phyloP scores from a whole-genome alignment of 768 basidiomycete genomes.

The Leccinum subtestaceum region DNA sequence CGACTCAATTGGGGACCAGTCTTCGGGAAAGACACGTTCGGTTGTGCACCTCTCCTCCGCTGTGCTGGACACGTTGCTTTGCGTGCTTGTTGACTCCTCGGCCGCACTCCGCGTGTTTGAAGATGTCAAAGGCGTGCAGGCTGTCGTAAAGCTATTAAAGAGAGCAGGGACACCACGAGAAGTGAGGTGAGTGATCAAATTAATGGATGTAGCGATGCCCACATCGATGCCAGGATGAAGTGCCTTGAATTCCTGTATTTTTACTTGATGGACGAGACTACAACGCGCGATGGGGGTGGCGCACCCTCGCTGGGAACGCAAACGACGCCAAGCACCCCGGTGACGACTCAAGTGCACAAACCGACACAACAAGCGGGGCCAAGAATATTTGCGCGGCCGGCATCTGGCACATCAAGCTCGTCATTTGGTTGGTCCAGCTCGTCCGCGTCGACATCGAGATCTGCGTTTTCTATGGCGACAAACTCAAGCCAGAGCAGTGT shows the following conservation, averaged over 20 bases:
- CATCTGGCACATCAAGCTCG: constrained; percentile 15
- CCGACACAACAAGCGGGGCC: constrained; percentile 17
- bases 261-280: constrained; percentile 81
- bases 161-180: constrained; percentile 82
- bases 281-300: constrained; percentile 24
- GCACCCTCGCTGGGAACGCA: constrained; percentile 23
- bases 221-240: constrained; percentile 69
- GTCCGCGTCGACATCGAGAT: constrained; percentile 32
- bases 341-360: constrained; percentile 24
- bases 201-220: constrained; percentile 7
- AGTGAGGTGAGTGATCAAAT: constrained; percentile 73
- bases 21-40: constrained; percentile 24
- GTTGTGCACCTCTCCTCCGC: constrained; percentile 59
- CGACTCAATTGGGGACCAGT: not conserved
- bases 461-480: constrained; percentile 40
- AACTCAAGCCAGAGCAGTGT: constrained; percentile 29
- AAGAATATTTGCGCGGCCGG: constrained; percentile 26
- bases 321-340: constrained; percentile 33
- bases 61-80: constrained; percentile 81
- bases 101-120: constrained; percentile 77
- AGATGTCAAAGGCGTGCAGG: constrained; percentile 69
- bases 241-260: constrained; percentile 95
- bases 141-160: constrained; percentile 85
- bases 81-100: constrained; percentile 85
- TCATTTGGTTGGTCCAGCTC: constrained; percentile 26